These are phyloP conservation scores for Purpureocillium lavendulum DNA, from an alignment of 2,329 filamentous ascomycete species.

Conservation along the genomic window DNA sequence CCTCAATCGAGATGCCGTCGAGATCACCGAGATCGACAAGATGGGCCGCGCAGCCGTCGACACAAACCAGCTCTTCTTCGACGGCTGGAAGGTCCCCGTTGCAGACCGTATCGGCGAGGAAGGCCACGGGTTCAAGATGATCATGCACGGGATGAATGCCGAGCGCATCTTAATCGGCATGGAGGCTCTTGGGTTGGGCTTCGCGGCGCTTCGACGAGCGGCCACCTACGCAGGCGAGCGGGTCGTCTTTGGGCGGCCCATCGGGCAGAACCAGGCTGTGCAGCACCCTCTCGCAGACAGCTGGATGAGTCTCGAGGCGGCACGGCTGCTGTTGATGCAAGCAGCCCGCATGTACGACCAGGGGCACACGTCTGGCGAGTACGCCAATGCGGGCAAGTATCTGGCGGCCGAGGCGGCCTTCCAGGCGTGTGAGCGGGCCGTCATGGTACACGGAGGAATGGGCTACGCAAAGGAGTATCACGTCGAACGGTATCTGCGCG, in stretches of 20 bases:
- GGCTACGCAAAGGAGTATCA: conserved; percentile 58
- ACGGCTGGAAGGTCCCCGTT: conserved; percentile 62
- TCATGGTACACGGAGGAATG: conserved; percentile 54
- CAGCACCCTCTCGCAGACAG: conserved; percentile 57
- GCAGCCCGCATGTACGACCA: conserved; percentile 54
- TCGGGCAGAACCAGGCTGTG: conserved; percentile 58
- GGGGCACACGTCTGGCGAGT: conserved; percentile 48
- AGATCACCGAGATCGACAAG: conserved; percentile 68
- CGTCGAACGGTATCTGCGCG: conserved; percentile 57
- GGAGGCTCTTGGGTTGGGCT: conserved; percentile 72
- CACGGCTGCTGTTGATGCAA: conserved; percentile 57
- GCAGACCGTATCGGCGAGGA: conserved; percentile 62
- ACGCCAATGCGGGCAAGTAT: conserved; percentile 52
- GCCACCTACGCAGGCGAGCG: conserved; percentile 58
- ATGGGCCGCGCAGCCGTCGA: conserved; percentile 80
- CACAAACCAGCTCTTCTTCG: conserved; percentile 82
- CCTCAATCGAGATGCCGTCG: conserved; percentile 56
- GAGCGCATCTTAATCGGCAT: conserved; percentile 69
- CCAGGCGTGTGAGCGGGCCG: conserved; percentile 50
- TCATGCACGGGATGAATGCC: conserved; percentile 73
- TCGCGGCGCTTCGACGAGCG: conserved; percentile 57
- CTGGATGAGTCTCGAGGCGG: conserved; percentile 57
- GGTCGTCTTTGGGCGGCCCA: conserved; percentile 55
- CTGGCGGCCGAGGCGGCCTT: conserved; percentile 58
- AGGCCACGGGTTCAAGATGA: conserved; percentile 70